Base-by-base conservation (phyloP, 2,329 filamentous ascomycete genomes). In the Colletotrichum aenigma region DNA sequence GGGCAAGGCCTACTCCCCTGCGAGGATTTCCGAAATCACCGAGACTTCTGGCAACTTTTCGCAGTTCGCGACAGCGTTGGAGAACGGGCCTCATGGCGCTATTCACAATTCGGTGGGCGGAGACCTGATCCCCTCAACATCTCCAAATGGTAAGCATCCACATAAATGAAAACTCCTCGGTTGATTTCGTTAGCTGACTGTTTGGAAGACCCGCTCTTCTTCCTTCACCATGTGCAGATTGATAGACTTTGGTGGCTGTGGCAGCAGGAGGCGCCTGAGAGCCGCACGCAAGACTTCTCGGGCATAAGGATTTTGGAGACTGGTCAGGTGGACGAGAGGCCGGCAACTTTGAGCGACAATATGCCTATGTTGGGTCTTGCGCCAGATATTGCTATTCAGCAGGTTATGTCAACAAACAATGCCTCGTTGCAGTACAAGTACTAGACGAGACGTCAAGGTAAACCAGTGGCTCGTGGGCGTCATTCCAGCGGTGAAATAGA, bases 121-220 rank as follows among this genome's bases (percentile, higher is more conserved):
- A 6, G 83, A 84, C 36, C 80, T 84, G 73, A 75, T 71, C 2
- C 74, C 77, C 1, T 70, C 79, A 7, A 82, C 81, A 3, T 82
- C 81, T 83, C 84, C 16, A 4, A 75, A 75, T 24, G 72, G 72
- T 62, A 38, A 34, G 61, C 36, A 15, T 6, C 13, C n/a, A 3
- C 58, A 4, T 18, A 18, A 7, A n/a, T n/a, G 26, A 26, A 13
- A 60, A 15, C 4, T 3, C 6, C 2, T n/a, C 13, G 16, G 7
- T 30, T 12, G 5, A 60, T 60, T 30, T 30, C 18, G 18, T 26
- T 32, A 7, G 24, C 3, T 15, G 3, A 21, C 6, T 16, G 15
- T 9, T 12, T 12, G 18, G 15, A 32, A 76, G 78, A 79, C 34
- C 78, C 78, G 21, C 71, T 79, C 9, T 79, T 79, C 68, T 79